Conservation (phyloP, 23 red algal genomes). For the Pyropia yezoensis region DNA sequence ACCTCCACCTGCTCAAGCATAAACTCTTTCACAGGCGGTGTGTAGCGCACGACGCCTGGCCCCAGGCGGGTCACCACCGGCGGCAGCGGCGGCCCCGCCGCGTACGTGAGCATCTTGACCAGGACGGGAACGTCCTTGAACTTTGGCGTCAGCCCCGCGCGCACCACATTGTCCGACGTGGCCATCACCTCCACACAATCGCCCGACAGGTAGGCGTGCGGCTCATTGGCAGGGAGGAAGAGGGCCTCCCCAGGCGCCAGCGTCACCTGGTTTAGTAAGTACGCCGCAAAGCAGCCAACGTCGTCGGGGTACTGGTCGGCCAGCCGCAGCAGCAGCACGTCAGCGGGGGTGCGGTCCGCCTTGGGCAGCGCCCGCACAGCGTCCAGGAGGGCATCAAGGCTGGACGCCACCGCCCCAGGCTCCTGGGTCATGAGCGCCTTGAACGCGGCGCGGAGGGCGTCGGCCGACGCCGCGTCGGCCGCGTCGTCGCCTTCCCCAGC, state of each 20-base stretch:
- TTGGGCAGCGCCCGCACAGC: conserved; percentile 1
- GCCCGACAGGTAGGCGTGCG: conserved; percentile 88
- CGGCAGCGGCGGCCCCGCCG: conserved; percentile 29
- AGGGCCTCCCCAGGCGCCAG: conserved; percentile 68
- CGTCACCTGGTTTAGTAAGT: conserved; percentile 72
- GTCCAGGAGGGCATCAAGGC: conserved; percentile 6
- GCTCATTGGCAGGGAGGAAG: conserved; percentile 95
- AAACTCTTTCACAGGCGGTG: conserved; percentile 60
- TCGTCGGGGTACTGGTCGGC: conserved; percentile 60
- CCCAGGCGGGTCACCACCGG: conserved; percentile 21
- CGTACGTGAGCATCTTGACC: conserved; percentile 81
- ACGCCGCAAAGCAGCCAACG: conserved; percentile 83
- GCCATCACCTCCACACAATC: conserved; percentile 97
- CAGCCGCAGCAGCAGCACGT: conserved; percentile 52
- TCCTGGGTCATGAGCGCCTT: conserved; percentile 35
- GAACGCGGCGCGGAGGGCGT: neutral
- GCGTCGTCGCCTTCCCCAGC: conserved; percentile 1
- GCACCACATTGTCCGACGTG: conserved; percentile 91
- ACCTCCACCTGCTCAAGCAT: conserved; percentile 26
- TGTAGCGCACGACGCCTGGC: conserved; percentile 23
- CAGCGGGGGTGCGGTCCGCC: conserved; percentile 6
- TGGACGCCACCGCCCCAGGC: neutral
- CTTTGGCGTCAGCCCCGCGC: conserved; percentile 92
- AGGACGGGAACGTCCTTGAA: conserved; percentile 83
- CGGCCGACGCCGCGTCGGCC: conserved; percentile 5